Evolutionary conservation across 441 rosid genomes (phyloP).

Genomic region (Melastoma candidum): DNA sequence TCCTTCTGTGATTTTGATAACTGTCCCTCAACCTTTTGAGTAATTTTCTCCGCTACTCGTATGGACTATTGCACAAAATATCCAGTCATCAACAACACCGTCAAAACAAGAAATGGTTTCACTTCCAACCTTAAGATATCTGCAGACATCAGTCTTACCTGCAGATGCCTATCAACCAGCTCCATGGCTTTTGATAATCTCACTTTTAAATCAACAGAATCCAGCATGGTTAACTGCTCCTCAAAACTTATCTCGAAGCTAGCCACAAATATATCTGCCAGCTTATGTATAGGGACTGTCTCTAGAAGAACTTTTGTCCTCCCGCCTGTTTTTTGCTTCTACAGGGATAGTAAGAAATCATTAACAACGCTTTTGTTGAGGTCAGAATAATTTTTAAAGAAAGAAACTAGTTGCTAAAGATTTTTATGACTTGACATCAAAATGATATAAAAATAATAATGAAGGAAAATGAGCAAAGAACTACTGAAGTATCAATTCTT

Average conservation of each 20-base stretch:
- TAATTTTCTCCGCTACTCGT: conserved; percentile 98
- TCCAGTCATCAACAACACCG: conserved; percentile 14
- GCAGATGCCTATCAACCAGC: conserved; percentile 95
- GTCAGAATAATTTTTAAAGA: too few relatives aligned
- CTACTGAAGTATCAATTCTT: too few relatives aligned
- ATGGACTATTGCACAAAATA: conserved; percentile 69
- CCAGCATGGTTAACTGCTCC: conserved; percentile 91
- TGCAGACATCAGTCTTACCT: conserved; percentile 31
- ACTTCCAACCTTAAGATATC: conserved; percentile 6
- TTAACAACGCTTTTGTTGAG: too few relatives aligned
- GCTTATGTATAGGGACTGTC: conserved; percentile 89
- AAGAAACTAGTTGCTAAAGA: too few relatives aligned
- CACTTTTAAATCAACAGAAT: conserved; percentile 86
- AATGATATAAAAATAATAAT: too few relatives aligned
- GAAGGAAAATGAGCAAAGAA: too few relatives aligned
- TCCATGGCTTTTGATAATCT: conserved; percentile 93
- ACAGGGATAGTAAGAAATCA: conserved; percentile 13
- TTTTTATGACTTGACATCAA: too few relatives aligned
- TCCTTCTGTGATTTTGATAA: conserved; percentile 98
- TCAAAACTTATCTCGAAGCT: conserved; percentile 98
- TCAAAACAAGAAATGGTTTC: conserved; percentile 17
- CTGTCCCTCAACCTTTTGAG: conserved; percentile 98
- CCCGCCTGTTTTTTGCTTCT: conserved; percentile 96
- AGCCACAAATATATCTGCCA: conserved; percentile 99
- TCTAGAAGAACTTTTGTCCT: conserved; percentile 93